phyloP scores from a whole-genome alignment of 805 yeast genomes.

The Suhomyces vadensis region DNA sequence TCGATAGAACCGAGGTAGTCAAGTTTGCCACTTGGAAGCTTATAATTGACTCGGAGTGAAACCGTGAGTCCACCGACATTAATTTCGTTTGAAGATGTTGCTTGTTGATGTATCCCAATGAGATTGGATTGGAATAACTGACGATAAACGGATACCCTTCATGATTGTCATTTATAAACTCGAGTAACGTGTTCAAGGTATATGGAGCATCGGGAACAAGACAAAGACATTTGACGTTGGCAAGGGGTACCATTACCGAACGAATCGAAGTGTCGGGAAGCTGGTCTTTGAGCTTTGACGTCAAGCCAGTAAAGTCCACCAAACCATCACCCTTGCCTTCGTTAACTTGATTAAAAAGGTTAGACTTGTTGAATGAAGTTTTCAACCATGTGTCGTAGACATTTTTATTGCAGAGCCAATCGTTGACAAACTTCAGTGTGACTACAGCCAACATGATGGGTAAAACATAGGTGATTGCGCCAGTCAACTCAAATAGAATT shows the following conservation, averaged over 20 bases:
- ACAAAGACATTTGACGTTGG: slow-evolving; percentile 28
- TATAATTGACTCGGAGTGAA: slow-evolving; percentile 9
- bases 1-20: slow-evolving; percentile 21
- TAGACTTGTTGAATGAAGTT: slow-evolving; percentile 27
- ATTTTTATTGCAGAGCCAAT: slow-evolving; percentile 56
- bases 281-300: slow-evolving; percentile 27
- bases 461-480: slow-evolving; percentile 78
- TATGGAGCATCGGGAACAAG: slow-evolving; percentile 27
- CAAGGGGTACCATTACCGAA: slow-evolving; percentile 33
- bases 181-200: slow-evolving; percentile 19
- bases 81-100: slow-evolving; percentile 20
- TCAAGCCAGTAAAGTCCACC: slow-evolving; percentile 30
- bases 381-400: slow-evolving; percentile 58
- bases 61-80: slow-evolving; percentile 2
- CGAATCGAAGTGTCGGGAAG: slow-evolving; percentile 34
- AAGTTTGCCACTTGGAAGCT: slow-evolving; percentile 24
- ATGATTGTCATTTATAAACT: slow-evolving; percentile 34
- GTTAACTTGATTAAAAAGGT: slow-evolving; percentile 16
- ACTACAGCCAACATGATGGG: slow-evolving; percentile 87
- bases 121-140: slow-evolving; percentile 24
- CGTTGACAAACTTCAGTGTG: slow-evolving; percentile 71
- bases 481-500: slow-evolving; percentile 91
- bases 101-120: slow-evolving; percentile 39
- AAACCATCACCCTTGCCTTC: slow-evolving; percentile 43
- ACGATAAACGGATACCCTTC: slow-evolving; percentile 44